These are phyloP conservation scores for Cytospora paraplurivora DNA, from an alignment of 2,329 filamentous ascomycete genomes.

Conservation along the genomic window DNA sequence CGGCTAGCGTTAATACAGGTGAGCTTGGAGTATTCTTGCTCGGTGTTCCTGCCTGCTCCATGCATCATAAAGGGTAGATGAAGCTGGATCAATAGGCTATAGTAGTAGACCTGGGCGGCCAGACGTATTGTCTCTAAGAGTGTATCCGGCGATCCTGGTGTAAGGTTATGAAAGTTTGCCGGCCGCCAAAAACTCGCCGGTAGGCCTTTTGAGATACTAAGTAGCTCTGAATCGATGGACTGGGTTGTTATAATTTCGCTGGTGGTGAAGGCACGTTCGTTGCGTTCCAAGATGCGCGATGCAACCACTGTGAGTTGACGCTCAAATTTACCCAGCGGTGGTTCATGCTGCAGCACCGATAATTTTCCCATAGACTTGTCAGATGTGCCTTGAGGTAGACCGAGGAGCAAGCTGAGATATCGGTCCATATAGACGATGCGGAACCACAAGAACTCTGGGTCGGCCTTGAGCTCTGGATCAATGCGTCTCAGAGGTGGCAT, in stretches of 20 bases:
- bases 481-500: too few relatives aligned
- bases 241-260: constrained; percentile 22
- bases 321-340: constrained; percentile 36
- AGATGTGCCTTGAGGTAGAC: neutral
- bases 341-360: neutral
- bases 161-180: too few relatives aligned
- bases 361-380: neutral
- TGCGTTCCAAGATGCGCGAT: constrained; percentile 39
- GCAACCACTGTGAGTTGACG: constrained; percentile 36
- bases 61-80: neutral
- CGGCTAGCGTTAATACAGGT: neutral
- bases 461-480: too few relatives aligned
- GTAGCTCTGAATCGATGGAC: too few relatives aligned
- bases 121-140: neutral
- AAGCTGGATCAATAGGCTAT: constrained; percentile 1
- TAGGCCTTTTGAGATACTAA: too few relatives aligned
- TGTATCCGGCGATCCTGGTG: neutral
- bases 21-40: neutral
- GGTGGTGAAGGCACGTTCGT: constrained; percentile 30
- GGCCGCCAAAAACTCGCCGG: too few relatives aligned
- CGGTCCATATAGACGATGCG: neutral
- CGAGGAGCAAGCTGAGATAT: neutral
- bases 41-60: neutral
- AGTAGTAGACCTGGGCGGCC: neutral
- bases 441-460: neutral